Conservation (phyloP, 495 filamentous ascomycete genomes). For the Tuber borchii region DNA sequence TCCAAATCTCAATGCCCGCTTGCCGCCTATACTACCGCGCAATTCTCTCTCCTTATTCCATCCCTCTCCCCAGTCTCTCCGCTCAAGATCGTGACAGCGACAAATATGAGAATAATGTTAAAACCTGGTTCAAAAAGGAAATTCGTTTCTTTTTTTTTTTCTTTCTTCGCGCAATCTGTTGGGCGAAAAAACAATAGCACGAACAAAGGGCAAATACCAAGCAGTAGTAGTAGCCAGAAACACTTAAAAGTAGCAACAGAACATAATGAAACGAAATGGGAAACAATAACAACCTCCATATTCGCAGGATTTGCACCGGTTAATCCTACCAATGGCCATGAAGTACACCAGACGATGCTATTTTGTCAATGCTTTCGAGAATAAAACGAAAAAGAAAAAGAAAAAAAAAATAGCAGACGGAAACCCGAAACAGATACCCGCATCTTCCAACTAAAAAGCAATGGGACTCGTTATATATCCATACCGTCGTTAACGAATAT, state of each 20-base stretch:
- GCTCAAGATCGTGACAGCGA: constrained; percentile 17
- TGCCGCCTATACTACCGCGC: background rate
- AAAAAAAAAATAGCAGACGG: constrained; percentile 15
- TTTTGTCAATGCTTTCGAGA: constrained; percentile 25
- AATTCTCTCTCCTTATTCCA: background rate
- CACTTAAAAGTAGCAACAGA: background rate
- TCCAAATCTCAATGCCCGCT: background rate
- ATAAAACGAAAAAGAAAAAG: constrained; percentile 14
- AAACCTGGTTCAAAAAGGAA: background rate
- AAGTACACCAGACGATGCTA: constrained; percentile 22
- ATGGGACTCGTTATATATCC: constrained; percentile 33
- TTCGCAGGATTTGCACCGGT: background rate
- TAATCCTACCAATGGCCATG: background rate
- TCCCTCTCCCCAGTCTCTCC: background rate
- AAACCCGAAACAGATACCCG: constrained; percentile 4
- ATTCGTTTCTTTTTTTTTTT: background rate
- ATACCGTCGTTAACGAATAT: constrained; percentile 41
- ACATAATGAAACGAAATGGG: background rate
- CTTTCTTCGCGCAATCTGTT: background rate
- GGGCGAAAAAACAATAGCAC: background rate
- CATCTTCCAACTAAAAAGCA: constrained; percentile 3
- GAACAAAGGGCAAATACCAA: background rate
- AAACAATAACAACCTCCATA: background rate
- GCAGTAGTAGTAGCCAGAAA: background rate
- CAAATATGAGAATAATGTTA: background rate